Percentiles rank a stretch among this genome's conserved stretches.
These are phyloP conservation scores for Sordariomycetes sp. DNA, from an alignment of 2,329 filamentous ascomycete species.

Conservation along the genomic window DNA sequence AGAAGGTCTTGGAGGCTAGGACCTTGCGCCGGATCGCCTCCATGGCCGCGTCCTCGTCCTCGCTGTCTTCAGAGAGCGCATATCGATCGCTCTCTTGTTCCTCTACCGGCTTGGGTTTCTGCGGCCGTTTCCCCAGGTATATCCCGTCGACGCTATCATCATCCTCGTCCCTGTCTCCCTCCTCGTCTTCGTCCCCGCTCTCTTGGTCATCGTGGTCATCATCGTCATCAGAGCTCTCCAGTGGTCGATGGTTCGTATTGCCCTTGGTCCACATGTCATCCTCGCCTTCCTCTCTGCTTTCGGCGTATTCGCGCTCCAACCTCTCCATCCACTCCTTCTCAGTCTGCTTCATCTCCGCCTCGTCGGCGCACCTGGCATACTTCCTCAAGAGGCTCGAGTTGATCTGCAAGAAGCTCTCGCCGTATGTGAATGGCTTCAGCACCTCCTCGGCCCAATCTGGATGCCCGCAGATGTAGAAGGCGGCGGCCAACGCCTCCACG, in stretches of 20 bases:
- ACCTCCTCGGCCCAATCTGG: conserved; percentile 83
- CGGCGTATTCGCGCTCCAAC: conserved; percentile 80
- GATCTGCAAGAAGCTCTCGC: conserved; percentile 80
- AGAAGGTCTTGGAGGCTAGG: conserved; percentile 83
- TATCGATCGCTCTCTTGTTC: conserved; percentile 47
- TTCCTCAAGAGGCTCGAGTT: conserved; percentile 73
- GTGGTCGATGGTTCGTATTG: conserved; percentile 65
- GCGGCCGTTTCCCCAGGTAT: conserved; percentile 47
- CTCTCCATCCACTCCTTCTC: conserved; percentile 84
- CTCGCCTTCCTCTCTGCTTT: conserved; percentile 61
- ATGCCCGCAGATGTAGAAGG: conserved; percentile 88
- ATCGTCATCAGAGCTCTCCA: conserved; percentile 47
- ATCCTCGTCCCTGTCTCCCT: conserved; percentile 32
- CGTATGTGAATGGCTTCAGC: conserved; percentile 79
- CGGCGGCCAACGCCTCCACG: conserved; percentile 86
- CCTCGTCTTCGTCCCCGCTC: conserved; percentile 36
- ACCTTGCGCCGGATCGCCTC: conserved; percentile 83
- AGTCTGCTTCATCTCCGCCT: conserved; percentile 72
- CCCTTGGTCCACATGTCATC: conserved; percentile 85
- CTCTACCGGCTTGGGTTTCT: conserved; percentile 18
- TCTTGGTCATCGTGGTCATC: conserved; percentile 40
- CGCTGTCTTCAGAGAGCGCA: conserved; percentile 66
- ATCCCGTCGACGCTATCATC: conserved; percentile 45
- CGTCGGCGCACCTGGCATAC: conserved; percentile 77
- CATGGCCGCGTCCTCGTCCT: conserved; percentile 83